phyloP scores from a whole-genome alignment of 345 rosid species.

The Gossypium raimondii region DNA sequence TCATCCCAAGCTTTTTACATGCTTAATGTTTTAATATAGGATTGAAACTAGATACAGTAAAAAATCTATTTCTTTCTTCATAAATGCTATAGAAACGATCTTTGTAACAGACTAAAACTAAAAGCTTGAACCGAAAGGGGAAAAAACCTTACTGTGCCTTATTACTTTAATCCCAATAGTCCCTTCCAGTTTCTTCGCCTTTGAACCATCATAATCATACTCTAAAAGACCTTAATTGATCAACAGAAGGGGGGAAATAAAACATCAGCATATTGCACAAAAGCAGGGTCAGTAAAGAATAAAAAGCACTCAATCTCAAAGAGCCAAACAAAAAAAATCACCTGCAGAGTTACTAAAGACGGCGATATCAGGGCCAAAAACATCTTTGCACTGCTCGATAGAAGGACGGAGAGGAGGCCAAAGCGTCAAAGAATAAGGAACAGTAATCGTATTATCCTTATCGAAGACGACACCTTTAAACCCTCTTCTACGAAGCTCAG shows the following conservation, averaged over 20 bases:
- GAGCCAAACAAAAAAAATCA: conserved; percentile 24
- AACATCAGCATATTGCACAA: conserved; percentile 6
- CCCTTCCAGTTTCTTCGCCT: conserved; percentile 79
- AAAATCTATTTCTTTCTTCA: neutral
- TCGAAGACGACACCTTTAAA: conserved; percentile 94
- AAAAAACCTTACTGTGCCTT: conserved; percentile 64
- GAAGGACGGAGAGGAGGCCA: conserved; percentile 68
- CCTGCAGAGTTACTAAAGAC: conserved; percentile 97
- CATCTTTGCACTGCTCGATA: conserved; percentile 67
- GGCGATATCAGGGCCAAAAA: conserved; percentile 75
- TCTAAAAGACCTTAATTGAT: conserved; percentile 63
- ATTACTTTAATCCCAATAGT: conserved; percentile 85
- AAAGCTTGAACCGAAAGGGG: neutral
- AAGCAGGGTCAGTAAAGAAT: neutral
- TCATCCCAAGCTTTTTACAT: neutral
- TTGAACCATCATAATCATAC: conserved; percentile 80
- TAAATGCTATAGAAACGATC: neutral
- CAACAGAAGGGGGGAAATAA: conserved; percentile 14
- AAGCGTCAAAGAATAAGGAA: conserved; percentile 72
- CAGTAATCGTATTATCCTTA: conserved; percentile 91
- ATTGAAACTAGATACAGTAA: neutral
- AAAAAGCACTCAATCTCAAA: conserved; percentile 4
- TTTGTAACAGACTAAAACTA: neutral
- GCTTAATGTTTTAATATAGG: neutral
- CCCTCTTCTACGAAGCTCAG: conserved; percentile 66